Percentiles rank a stretch among this genome's conserved stretches.
Evolutionary conservation across 2,329 filamentous ascomycete genomes (phyloP).

Genomic region (Botryotinia globosa): DNA sequence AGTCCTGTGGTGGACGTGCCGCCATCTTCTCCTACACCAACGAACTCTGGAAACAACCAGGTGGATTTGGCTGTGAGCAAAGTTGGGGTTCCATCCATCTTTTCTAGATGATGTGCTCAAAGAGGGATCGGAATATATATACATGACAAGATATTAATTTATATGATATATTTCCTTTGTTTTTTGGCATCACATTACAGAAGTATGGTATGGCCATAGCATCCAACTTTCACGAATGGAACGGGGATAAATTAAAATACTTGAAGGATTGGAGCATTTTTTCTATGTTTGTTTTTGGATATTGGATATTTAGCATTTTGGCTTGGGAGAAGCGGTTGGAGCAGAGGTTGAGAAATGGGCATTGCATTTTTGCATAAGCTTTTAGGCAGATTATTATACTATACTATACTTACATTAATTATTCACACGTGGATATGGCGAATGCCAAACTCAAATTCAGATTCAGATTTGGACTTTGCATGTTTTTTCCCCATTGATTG

Average conservation of each 20-base stretch:
- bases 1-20: conserved; percentile 62
- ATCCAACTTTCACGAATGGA: background rate
- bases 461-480: background rate
- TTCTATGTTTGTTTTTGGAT: background rate
- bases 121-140: background rate
- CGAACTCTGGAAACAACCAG: conserved; percentile 77
- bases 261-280: background rate
- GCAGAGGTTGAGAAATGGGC: background rate
- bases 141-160: background rate
- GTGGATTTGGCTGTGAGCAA: conserved; percentile 71
- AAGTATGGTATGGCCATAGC: background rate
- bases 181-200: background rate
- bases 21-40: conserved; percentile 81
- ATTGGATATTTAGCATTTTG: background rate
- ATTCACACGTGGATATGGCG: background rate
- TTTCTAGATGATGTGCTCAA: conserved; percentile 8
- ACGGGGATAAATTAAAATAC: background rate
- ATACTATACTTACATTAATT: background rate
- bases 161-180: conserved; percentile 1
- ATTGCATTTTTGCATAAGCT: background rate
- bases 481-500: background rate
- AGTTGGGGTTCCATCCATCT: conserved; percentile 60
- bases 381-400: background rate
- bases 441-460: background rate
- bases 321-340: background rate